A percentile compares a stretch with the other conserved stretches of the same genome.
phyloP scores from a whole-genome alignment of 2,329 filamentous ascomycete species.

The Phaeosphaeriaceae sp. region DNA sequence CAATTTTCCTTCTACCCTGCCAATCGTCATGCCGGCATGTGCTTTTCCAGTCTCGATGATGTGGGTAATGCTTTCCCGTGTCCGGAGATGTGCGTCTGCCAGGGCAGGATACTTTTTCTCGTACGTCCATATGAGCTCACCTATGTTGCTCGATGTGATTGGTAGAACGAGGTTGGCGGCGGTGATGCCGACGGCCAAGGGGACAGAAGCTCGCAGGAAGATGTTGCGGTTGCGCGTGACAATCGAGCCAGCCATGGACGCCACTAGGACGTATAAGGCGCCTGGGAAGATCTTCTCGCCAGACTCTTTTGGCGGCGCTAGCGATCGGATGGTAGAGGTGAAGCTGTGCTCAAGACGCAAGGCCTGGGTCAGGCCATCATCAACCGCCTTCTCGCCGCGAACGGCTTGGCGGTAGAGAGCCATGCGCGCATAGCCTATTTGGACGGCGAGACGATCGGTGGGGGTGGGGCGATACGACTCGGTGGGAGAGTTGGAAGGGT shows the following conservation, averaged over 20 bases:
- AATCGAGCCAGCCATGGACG: constrained; percentile 94
- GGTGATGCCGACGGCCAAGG: constrained; percentile 78
- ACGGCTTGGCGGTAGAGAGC: constrained; percentile 79
- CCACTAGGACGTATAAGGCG: constrained; percentile 88
- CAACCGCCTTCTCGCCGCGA: constrained; percentile 79
- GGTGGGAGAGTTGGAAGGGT: constrained; percentile 37
- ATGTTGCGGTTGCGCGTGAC: constrained; percentile 86
- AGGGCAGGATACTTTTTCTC: constrained; percentile 87
- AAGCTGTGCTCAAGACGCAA: constrained; percentile 88
- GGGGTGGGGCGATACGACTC: constrained; percentile 67
- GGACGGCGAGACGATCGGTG: constrained; percentile 84
- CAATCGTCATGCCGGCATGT: constrained; percentile 72
- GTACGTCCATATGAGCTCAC: constrained; percentile 86
- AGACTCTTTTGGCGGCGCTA: constrained; percentile 83
- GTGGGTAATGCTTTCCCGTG: constrained; percentile 71
- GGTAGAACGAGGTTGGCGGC: constrained; percentile 87
- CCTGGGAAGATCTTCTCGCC: constrained; percentile 90
- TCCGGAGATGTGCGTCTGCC: constrained; percentile 77
- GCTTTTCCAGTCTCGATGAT: constrained; percentile 76
- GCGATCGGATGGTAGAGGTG: constrained; percentile 84
- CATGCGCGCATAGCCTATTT: constrained; percentile 81
- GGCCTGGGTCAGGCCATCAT: constrained; percentile 78
- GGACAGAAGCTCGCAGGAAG: constrained; percentile 76
- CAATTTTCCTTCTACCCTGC: constrained; percentile 82
- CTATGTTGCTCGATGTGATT: constrained; percentile 87